A percentile compares a stretch with the other conserved stretches of the same genome.
Evolutionary conservation across 148 eudicot species (phyloP).

Genomic region (Vaccinium vitisidaea): DNA sequence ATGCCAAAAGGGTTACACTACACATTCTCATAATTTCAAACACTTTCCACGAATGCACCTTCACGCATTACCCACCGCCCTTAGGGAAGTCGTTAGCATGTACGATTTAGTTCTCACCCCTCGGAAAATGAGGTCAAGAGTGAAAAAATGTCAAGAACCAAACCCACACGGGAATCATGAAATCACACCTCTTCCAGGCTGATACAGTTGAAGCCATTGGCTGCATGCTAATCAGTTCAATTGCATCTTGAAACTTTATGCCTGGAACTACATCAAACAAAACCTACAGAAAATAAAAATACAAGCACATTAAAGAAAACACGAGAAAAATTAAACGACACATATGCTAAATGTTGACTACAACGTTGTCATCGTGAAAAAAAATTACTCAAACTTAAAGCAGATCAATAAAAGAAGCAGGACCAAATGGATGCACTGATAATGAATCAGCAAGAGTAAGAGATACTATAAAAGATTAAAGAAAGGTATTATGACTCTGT

Average conservation of each 20-base stretch:
- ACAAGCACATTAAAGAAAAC: slow-evolving; percentile 6
- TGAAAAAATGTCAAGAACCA: background rate
- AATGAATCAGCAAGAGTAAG: background rate
- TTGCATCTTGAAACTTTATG: slow-evolving; percentile 84
- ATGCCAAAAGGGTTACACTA: background rate
- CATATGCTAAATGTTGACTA: background rate
- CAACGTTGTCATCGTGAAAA: background rate
- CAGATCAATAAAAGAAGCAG: background rate
- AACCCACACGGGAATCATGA: slow-evolving; percentile 9
- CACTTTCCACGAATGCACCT: background rate
- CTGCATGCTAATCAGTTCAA: slow-evolving; percentile 92
- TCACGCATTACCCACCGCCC: background rate
- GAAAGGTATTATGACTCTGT: no score
- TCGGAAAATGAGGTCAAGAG: background rate
- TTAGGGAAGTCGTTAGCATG: background rate
- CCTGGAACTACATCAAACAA: slow-evolving; percentile 91
- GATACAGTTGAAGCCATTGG: slow-evolving; percentile 74
- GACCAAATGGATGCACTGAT: background rate
- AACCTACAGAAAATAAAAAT: slow-evolving; percentile 48
- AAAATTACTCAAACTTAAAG: slow-evolving; percentile 15
- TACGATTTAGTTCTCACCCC: background rate
- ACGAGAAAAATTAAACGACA: background rate
- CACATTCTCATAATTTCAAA: background rate
- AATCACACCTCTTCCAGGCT: slow-evolving; percentile 81
- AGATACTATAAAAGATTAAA: background rate